A percentile compares a stretch with the other conserved stretches of the same genome.
Conservation (phyloP, 768 basidiomycete genomes). For the Mycena rosella region DNA sequence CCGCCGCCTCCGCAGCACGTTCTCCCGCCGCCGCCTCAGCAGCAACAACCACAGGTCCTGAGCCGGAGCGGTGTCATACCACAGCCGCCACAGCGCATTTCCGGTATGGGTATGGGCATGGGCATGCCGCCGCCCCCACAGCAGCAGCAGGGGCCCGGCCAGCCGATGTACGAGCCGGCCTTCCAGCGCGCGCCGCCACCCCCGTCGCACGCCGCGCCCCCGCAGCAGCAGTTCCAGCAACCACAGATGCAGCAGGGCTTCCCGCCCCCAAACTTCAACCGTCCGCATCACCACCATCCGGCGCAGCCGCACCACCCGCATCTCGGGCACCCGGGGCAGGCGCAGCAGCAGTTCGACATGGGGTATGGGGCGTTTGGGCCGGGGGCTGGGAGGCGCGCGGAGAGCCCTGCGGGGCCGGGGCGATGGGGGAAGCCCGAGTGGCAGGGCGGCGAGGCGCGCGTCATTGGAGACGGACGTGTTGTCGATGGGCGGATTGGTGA, state of each 20-base stretch:
- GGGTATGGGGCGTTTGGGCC: slow-evolving; percentile 36
- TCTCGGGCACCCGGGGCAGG: slow-evolving; percentile 22
- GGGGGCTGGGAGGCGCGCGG: slow-evolving; percentile 33
- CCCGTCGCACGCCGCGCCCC: slow-evolving; percentile 2
- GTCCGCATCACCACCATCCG: slow-evolving; percentile 33
- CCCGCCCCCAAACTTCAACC: slow-evolving; percentile 27
- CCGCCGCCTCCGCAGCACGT: slow-evolving; percentile 37
- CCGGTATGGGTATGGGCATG: slow-evolving; percentile 6
- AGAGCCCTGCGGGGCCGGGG: slow-evolving; percentile 31
- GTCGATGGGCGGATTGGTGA: slow-evolving; percentile 17
- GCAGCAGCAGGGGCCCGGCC: slow-evolving; percentile 16
- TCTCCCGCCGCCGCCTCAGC: slow-evolving; percentile 34
- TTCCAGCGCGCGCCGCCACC: slow-evolving; percentile 19
- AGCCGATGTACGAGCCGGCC: slow-evolving; percentile 29
- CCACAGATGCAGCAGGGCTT: slow-evolving; percentile 27
- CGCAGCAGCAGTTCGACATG: slow-evolving; percentile 37
- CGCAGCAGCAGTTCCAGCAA: slow-evolving; percentile 24
- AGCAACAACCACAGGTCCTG: slow-evolving; percentile 14
- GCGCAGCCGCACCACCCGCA: slow-evolving; percentile 39
- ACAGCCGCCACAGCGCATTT: slow-evolving; percentile 12
- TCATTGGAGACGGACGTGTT: slow-evolving; percentile 27
- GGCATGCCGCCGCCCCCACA: slow-evolving; percentile 27
- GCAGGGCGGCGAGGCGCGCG: slow-evolving; percentile 36
- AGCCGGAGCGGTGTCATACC: slow-evolving; percentile 4
- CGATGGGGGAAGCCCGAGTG: slow-evolving; percentile 46